Percentiles rank a stretch among this genome's conserved stretches.
phyloP scores from a whole-genome alignment of 208 protist species.

The Trichomonas gallinae region DNA sequence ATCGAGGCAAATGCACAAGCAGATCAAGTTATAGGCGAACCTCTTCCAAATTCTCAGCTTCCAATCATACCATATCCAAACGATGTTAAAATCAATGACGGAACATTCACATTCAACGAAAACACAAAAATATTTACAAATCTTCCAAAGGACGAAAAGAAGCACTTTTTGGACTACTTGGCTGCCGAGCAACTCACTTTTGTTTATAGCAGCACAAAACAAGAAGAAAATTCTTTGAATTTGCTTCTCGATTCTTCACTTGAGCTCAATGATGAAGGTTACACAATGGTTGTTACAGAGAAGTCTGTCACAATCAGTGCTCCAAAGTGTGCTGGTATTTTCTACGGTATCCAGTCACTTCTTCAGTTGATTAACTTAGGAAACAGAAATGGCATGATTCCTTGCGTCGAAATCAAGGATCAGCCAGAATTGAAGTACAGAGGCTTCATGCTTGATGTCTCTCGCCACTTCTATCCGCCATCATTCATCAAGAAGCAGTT shows the following conservation, averaged over 20 bases:
- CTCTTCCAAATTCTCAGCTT: neutral
- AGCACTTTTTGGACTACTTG: neutral
- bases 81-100: neutral
- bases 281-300: neutral
- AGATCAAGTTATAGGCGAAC: too few relatives aligned
- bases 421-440: neutral
- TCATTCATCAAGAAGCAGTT: neutral
- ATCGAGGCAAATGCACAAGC: too few relatives aligned
- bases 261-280: neutral
- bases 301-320: neutral
- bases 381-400: neutral
- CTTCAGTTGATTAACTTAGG: neutral
- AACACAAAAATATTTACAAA: neutral
- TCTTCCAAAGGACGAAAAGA: neutral
- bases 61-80: neutral
- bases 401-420: neutral
- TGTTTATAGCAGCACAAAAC: neutral
- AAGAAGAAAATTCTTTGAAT: neutral
- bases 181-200: neutral
- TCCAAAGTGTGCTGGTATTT: neutral
- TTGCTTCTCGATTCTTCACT: neutral
- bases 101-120: neutral
- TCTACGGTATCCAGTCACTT: neutral
- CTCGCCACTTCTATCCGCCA: neutral
- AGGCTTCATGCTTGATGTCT: constrained; percentile 20